These are phyloP conservation scores for Penicillium oxalicum DNA, from an alignment of 2,329 filamentous ascomycete species.

Conservation along the genomic window DNA sequence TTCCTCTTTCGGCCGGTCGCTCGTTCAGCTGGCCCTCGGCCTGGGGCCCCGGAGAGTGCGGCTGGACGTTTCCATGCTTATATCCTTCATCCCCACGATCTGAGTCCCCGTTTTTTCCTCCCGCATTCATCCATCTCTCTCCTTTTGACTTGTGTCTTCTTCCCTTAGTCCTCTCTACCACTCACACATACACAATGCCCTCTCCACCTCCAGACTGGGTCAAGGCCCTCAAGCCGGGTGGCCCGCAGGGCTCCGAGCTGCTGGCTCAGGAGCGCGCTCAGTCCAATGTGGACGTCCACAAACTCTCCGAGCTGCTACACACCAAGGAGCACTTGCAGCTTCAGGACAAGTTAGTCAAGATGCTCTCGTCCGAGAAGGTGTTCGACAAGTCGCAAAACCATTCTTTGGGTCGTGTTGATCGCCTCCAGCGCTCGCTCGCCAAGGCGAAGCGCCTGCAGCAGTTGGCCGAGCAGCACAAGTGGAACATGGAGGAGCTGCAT, in stretches of 20 bases:
- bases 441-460: constrained; percentile 65
- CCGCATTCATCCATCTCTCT: not conserved
- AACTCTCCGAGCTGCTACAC: constrained; percentile 63
- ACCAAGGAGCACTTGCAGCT: constrained; percentile 59
- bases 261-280: constrained; percentile 62
- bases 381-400: constrained; percentile 77
- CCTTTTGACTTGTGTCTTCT: not conserved
- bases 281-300: constrained; percentile 61
- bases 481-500: constrained; percentile 58
- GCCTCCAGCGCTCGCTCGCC: constrained; percentile 63
- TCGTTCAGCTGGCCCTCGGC: constrained; percentile 13
- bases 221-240: constrained; percentile 58
- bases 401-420: constrained; percentile 62
- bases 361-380: constrained; percentile 62
- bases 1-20: constrained; percentile 6
- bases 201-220: constrained; percentile 57
- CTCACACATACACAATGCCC: constrained; percentile 24
- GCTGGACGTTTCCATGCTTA: constrained; percentile 1
- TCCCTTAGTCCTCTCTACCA: not conserved
- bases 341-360: constrained; percentile 54
- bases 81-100: constrained; percentile 6
- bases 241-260: constrained; percentile 63
- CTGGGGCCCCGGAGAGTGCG: constrained; percentile 6
- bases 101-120: not conserved
- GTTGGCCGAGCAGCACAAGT: constrained; percentile 60